A percentile compares a stretch with the other conserved stretches of the same genome.
Evolutionary conservation across 306 rosid species (phyloP).

Genomic region (Sicyos baderoa): DNA sequence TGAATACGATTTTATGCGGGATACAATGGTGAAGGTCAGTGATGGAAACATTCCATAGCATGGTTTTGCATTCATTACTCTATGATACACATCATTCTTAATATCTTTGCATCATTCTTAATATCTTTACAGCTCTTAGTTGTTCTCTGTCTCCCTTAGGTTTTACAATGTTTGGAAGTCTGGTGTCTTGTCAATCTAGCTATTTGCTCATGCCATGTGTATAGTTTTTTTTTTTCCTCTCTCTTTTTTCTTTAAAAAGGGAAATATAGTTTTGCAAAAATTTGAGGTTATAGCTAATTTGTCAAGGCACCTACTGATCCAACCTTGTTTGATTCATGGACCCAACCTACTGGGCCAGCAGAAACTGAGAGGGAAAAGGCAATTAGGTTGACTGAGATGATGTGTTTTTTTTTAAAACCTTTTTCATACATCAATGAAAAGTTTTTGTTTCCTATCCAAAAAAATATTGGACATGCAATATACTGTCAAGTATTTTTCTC

Average conservation of each 20-base stretch:
- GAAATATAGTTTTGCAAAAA: neutral
- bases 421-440: too few species aligned
- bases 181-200: neutral
- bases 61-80: conserved; percentile 12
- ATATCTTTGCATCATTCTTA: neutral
- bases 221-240: too few species aligned
- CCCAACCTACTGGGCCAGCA: neutral
- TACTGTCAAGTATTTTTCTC: neutral
- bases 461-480: neutral
- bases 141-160: neutral
- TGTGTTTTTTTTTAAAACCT: neutral
- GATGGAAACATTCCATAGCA: conserved; percentile 13
- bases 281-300: neutral
- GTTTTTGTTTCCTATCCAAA: too few species aligned
- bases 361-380: neutral
- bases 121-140: neutral
- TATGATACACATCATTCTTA: neutral
- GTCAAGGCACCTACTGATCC: neutral
- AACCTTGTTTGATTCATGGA: neutral
- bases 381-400: neutral
- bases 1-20: conserved; percentile 79
- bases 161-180: neutral
- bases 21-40: conserved; percentile 91
- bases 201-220: neutral
- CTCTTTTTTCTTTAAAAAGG: neutral